Evolutionary conservation across 352 stramenopile genomes (phyloP), one percentile per base, ranked within the genome.

Genomic region (Pythium sp.): DNA sequence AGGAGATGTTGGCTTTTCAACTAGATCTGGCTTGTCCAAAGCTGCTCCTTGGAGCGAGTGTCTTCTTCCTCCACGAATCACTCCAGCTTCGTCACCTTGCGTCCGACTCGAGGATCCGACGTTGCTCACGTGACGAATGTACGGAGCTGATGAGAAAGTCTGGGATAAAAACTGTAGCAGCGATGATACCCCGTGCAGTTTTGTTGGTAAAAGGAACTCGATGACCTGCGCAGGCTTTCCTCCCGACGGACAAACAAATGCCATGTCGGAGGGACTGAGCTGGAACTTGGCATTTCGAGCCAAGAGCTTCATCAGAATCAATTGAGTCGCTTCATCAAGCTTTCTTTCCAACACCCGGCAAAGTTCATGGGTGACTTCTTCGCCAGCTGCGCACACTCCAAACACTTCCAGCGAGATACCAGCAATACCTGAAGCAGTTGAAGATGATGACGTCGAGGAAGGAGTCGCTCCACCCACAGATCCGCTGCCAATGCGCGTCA

Each of bases 251-350:
- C 88, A 93, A 54, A 95, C 78, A 58, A 96, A 96, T 15, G 79
- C 71, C 60, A 93, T 72, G 58, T 96, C 89, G 0, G 77, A 83
- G 0, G 76, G 63, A 46, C 76, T 94, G 20, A 96, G 72, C 68
- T 95, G 87, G 65, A 96, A 93, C 69, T 96, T 94, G 2, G 77
- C 81, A 53, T 96, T 95, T 63, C 87, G 80, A 24, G 85, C 86
- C 7, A 96, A 65, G 7, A 95, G 71, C 70, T 95, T 96, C 87
- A 95, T 95, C 34, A 96, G 60, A 53, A 96, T 89, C 18, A 92
- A 73, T 58, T 94, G 88, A 20, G 87, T 93, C 11, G 85, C 82
- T 71, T 96, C 89, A 57, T 96, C 89, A 8, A 96, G 70, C 62
- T 96, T 96, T n/a, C 87, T 77, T 55, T 96, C 89, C 11, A 96